Conservation (phyloP, 2,329 filamentous ascomycete genomes). For the Rosellinia necatrix region DNA sequence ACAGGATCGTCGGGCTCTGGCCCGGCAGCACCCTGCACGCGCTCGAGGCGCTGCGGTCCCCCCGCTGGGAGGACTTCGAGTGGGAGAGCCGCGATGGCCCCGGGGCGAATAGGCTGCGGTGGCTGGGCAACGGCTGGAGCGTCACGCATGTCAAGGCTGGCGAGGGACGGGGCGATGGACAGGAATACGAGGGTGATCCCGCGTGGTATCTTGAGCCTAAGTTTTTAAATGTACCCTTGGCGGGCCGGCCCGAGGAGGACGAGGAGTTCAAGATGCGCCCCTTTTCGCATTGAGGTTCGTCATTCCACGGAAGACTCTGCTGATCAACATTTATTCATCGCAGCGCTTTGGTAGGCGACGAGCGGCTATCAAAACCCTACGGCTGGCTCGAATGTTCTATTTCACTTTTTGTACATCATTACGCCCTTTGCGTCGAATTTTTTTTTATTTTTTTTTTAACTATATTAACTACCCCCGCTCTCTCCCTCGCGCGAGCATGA, state of each 20-base stretch:
- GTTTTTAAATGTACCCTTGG: constrained; percentile 35
- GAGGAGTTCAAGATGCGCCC: constrained; percentile 36
- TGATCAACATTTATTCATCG: too few species aligned
- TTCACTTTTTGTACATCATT: too few species aligned
- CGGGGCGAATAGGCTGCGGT: constrained; percentile 43
- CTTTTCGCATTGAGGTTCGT: constrained; percentile 38
- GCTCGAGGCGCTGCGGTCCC: constrained; percentile 47
- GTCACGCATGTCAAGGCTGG: constrained; percentile 42
- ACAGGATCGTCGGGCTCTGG: constrained; percentile 50
- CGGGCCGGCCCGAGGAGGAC: constrained; percentile 38
- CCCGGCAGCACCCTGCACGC: constrained; percentile 51
- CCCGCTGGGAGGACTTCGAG: constrained; percentile 53
- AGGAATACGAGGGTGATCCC: constrained; percentile 37
- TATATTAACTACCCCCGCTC: too few species aligned
- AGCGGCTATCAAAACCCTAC: too few species aligned
- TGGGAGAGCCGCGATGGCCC: constrained; percentile 40
- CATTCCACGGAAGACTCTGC: too few species aligned
- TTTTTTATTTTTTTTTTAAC: too few species aligned
- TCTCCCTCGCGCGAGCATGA: too few species aligned
- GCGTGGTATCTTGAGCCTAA: constrained; percentile 41
- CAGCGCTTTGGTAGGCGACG: too few species aligned
- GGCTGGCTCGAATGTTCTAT: too few species aligned
- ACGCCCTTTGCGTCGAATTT: too few species aligned
- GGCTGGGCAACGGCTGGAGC: constrained; percentile 50
- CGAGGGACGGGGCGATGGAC: constrained; percentile 22